A percentile compares a stretch with the other conserved stretches of the same genome.
Conservation (phyloP, 1,139 yeast genomes). For the Komagataea norvegica region DNA sequence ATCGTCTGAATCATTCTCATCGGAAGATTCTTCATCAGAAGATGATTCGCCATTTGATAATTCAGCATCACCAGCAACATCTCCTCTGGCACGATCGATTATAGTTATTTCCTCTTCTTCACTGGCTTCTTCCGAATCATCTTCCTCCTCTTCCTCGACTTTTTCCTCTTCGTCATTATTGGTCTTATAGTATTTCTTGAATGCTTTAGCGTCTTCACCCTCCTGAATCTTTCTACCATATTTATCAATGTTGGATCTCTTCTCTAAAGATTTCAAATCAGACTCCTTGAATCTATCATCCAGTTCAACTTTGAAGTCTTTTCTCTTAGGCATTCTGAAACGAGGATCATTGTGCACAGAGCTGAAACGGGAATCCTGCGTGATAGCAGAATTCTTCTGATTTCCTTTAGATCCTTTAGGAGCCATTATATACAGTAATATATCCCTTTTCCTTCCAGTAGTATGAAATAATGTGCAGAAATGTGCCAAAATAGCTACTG, state of each 20-base stretch:
- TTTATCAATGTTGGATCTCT: slow-evolving; percentile 35
- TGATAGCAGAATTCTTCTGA: slow-evolving; percentile 32
- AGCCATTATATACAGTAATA: slow-evolving; percentile 7
- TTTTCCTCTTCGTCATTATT: slow-evolving; percentile 27
- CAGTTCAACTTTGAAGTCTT: slow-evolving; percentile 68
- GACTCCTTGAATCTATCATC: slow-evolving; percentile 81
- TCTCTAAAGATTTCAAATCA: slow-evolving; percentile 60
- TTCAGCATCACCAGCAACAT: slow-evolving; percentile 42
- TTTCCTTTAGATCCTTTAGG: slow-evolving; percentile 9
- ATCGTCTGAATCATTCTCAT: slow-evolving; percentile 33
- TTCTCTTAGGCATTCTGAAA: slow-evolving; percentile 68
- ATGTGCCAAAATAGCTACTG: not conserved
- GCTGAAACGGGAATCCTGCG: slow-evolving; percentile 70
- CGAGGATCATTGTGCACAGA: slow-evolving; percentile 85
- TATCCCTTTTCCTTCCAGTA: not conserved
- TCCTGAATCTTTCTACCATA: slow-evolving; percentile 35
- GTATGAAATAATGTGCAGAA: not conserved
- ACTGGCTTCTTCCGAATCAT: slow-evolving; percentile 24
- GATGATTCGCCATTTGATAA: slow-evolving; percentile 36
- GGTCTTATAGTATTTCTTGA: slow-evolving; percentile 55
- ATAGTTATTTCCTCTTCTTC: slow-evolving; percentile 28
- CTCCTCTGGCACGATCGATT: slow-evolving; percentile 71
- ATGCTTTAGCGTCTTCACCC: slow-evolving; percentile 40
- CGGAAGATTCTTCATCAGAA: slow-evolving; percentile 36
- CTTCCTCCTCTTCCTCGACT: slow-evolving; percentile 25